These are phyloP conservation scores for Alternaria angustiovoidea DNA, from an alignment of 2,329 filamentous ascomycete species.

Conservation along the genomic window DNA sequence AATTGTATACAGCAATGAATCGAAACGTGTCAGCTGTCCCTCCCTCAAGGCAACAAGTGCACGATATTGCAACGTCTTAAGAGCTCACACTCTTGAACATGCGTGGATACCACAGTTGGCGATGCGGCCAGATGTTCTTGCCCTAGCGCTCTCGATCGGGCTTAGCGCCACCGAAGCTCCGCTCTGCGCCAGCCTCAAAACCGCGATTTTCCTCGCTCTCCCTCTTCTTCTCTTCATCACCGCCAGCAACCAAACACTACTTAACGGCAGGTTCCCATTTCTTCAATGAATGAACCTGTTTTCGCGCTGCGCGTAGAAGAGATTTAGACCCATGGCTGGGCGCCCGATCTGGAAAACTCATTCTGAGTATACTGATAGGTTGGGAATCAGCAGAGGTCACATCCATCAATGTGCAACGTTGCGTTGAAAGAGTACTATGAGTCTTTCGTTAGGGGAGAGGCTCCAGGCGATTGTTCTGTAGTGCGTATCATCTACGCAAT, in stretches of 20 bases:
- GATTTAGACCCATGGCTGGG: slow-evolving; percentile 71
- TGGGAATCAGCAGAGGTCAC: slow-evolving; percentile 79
- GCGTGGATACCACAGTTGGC: slow-evolving; percentile 15
- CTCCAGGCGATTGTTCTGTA: neutral
- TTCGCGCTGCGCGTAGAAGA: slow-evolving; percentile 74
- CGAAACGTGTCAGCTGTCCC: slow-evolving; percentile 16
- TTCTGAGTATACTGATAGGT: slow-evolving; percentile 69
- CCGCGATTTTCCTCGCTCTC: slow-evolving; percentile 48
- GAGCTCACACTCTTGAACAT: slow-evolving; percentile 23
- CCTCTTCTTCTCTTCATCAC: slow-evolving; percentile 54
- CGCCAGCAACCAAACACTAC: slow-evolving; percentile 69
- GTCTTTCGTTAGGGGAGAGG: too few species aligned
- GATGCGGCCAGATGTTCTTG: slow-evolving; percentile 26
- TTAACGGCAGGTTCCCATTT: slow-evolving; percentile 62
- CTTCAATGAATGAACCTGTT: slow-evolving; percentile 64
- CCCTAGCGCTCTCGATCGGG: slow-evolving; percentile 21
- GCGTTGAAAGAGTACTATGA: neutral
- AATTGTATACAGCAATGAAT: slow-evolving; percentile 7
- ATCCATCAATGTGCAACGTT: slow-evolving; percentile 36
- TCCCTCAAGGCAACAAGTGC: slow-evolving; percentile 21
- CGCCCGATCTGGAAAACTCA: slow-evolving; percentile 72
- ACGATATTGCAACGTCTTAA: slow-evolving; percentile 36
- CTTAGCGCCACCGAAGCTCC: slow-evolving; percentile 32
- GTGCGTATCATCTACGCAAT: neutral
- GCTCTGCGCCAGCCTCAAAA: slow-evolving; percentile 28